These are phyloP conservation scores for Podospora anserina DNA, from an alignment of 495 filamentous ascomycete genomes.

Conservation along the genomic window DNA sequence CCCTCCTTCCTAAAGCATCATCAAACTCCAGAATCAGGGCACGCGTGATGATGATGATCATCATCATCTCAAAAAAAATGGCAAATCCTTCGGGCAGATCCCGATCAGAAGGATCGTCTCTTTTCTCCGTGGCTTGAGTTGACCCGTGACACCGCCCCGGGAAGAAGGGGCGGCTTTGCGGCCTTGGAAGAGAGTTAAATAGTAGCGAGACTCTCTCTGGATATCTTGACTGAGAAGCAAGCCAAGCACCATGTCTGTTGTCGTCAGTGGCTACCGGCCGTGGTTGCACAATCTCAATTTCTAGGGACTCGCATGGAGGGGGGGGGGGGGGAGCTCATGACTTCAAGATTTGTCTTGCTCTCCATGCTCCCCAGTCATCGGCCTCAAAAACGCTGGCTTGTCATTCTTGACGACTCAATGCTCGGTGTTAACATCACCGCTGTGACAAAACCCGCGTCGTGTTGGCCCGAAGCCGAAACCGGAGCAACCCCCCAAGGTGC, in stretches of 20 bases:
- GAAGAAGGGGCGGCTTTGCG: neutral
- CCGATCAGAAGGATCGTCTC: no score
- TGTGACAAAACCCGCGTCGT: neutral
- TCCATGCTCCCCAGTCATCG: no score
- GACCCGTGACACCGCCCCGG: neutral
- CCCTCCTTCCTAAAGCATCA: no score
- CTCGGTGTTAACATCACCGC: neutral
- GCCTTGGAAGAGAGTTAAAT: neutral
- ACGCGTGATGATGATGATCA: no score
- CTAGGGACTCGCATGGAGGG: neutral
- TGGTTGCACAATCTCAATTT: neutral
- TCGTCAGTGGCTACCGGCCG: neutral
- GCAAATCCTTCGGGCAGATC: no score
- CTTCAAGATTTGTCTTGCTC: neutral
- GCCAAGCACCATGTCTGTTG: neutral
- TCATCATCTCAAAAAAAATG: no score
- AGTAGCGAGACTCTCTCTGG: neutral
- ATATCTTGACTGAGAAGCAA: neutral
- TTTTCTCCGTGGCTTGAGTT: no score
- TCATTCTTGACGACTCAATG: no score
- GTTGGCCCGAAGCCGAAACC: conserved; percentile 6
- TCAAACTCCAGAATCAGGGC: no score
- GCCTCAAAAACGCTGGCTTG: no score
- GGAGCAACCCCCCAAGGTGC: neutral
- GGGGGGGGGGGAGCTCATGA: neutral